Conservation (phyloP, 106 monocot species). For the Alisma plantagoaquatica region DNA sequence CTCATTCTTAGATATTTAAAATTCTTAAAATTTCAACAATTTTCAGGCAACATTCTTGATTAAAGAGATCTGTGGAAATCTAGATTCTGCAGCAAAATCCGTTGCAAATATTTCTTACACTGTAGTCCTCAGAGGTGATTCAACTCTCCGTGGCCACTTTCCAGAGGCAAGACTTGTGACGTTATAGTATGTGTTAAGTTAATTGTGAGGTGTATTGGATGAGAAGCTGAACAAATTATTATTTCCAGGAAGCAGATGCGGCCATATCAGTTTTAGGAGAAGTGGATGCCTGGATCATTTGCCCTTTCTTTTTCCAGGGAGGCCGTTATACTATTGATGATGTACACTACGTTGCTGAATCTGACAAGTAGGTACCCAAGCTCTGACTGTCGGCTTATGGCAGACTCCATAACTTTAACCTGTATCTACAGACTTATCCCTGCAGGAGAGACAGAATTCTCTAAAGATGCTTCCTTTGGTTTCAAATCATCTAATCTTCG, state of each 20-base stretch:
- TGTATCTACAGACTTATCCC: conserved; percentile 62
- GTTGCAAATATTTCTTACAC: conserved; percentile 54
- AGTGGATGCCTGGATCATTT: conserved; percentile 98
- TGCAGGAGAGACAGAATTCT: conserved; percentile 89
- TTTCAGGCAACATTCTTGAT: conserved; percentile 61
- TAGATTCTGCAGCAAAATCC: conserved; percentile 71
- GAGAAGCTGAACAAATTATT: not conserved
- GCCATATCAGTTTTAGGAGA: conserved; percentile 82
- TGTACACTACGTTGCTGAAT: conserved; percentile 88
- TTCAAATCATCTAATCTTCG: conserved; percentile 89
- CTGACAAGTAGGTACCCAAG: conserved; percentile 58
- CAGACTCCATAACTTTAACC: not conserved
- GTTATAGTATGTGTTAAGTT: too few relatives aligned
- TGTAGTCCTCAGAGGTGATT: conserved; percentile 92
- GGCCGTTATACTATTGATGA: conserved; percentile 91
- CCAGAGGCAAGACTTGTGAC: conserved; percentile 73
- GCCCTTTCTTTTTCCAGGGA: conserved; percentile 96
- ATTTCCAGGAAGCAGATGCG: conserved; percentile 86
- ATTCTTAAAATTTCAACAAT: too few relatives aligned
- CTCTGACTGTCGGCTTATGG: too few relatives aligned
- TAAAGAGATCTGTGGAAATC: conserved; percentile 80
- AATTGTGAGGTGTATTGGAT: too few relatives aligned
- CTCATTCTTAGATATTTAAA: too few relatives aligned
- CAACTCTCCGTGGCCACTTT: conserved; percentile 97
- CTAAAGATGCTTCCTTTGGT: conserved; percentile 92